Evolutionary conservation across 371 early-diverging fungal species (phyloP), one percentile per base, ranked within the genome.

Genomic region (Fennellomyces sp.): DNA sequence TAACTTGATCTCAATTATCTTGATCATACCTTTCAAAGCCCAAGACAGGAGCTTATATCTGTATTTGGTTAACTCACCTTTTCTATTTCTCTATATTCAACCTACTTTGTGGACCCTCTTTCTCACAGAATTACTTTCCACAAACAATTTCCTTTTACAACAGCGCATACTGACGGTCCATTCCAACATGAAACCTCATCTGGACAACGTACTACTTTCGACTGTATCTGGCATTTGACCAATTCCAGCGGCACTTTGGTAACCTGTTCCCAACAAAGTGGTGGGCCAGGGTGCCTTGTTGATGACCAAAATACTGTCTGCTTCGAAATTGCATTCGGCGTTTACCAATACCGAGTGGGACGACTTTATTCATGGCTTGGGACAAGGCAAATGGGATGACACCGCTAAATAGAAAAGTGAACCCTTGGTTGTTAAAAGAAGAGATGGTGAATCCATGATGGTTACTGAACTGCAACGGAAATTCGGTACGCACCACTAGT

Each of bases 281-380:
- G 73, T 76, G 2, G 80, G 80, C 0, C 72, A 75, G 59, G 80
- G 80, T 29, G 65, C 76, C 0, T 47, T 80, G 12, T 42, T 76
- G 33, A 76, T 80, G 77, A 80, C 80, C 38, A 80, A 80, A 49
- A 77, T 76, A 59, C 47, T 80, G 15, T 75, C 75, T 55, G 80
- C 77, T 11, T 76, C 77, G 15, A 80, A 80, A 39, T 52, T 80
- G 1, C 80, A 80, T 49, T 52, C 76, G 29, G 76, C 80, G 2
- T 80, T 80, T 31, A 80, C 80, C 15, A 80, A 80, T 35, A 74
- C 64, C 31, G 80, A 80, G 55, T 80, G 80, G 80, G 77, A 76
- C 26, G 75, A 73, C 12, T 79, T 79, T 33, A 69, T 79, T 12
- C 53, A 64, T 12, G 80, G 80, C 2, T 61, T 79, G 0, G 47